A percentile compares a stretch with the other conserved stretches of the same genome.
Evolutionary conservation across 768 basidiomycete genomes (phyloP).

Genomic region (Lentinus tigrinus): DNA sequence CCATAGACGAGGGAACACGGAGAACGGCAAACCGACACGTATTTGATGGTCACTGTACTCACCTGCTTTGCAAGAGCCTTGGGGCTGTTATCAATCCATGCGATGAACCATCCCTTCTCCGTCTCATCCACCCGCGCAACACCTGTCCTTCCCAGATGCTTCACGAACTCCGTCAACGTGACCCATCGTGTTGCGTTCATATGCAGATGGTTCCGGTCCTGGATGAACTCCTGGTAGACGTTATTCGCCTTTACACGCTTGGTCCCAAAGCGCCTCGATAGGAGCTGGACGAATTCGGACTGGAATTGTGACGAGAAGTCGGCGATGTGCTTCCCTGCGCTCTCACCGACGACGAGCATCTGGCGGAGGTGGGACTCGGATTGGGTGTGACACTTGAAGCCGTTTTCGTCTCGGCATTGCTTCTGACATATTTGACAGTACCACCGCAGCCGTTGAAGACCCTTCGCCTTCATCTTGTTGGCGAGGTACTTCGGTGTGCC

Average conservation of each 20-base stretch:
- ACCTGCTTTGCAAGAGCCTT: constrained; percentile 91
- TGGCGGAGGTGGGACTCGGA: constrained; percentile 92
- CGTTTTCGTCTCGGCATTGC: constrained; percentile 98
- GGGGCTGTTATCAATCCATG: constrained; percentile 96
- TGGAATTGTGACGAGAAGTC: constrained; percentile 90
- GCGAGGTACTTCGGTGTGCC: constrained; percentile 88
- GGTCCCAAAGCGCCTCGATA: constrained; percentile 91
- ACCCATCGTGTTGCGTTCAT: constrained; percentile 99
- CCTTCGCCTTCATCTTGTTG: constrained; percentile 98
- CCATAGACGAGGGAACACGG: too few species aligned
- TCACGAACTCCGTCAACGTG: constrained; percentile 92
- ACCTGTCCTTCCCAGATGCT: constrained; percentile 83
- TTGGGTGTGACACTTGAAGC: constrained; percentile 92
- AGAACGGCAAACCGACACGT: too few species aligned
- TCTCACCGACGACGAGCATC: constrained; percentile 96
- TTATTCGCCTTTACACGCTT: constrained; percentile 93
- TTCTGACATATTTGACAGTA: constrained; percentile 99
- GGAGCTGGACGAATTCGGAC: constrained; percentile 84
- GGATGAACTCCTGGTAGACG: constrained; percentile 97
- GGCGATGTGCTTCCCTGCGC: constrained; percentile 88
- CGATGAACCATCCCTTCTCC: constrained; percentile 97
- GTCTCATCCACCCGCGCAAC: constrained; percentile 95
- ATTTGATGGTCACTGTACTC: constrained; percentile 26
- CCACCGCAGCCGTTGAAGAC: constrained; percentile 93
- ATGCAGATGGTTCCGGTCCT: constrained; percentile 90